Evolutionary conservation across 306 rosid genomes (phyloP).

Genomic region (Canavalia ensiformis): DNA sequence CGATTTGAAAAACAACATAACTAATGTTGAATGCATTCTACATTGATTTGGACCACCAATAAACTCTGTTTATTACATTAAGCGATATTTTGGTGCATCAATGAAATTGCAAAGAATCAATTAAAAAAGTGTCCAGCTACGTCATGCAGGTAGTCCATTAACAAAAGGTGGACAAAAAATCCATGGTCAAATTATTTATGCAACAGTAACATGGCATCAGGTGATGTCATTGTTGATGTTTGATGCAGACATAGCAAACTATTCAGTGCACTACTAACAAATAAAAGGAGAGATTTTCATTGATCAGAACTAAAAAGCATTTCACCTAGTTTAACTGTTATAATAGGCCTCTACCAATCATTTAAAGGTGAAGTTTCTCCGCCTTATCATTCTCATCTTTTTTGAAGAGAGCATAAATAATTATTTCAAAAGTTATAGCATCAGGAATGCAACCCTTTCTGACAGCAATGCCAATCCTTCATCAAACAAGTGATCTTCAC

Average conservation of each 20-base stretch:
- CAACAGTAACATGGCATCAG: background rate
- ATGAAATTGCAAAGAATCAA: background rate
- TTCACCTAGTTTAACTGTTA: too few relatives aligned
- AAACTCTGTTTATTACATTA: background rate
- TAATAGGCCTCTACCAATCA: too few relatives aligned
- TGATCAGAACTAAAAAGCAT: too few relatives aligned
- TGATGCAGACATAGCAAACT: too few relatives aligned
- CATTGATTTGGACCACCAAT: background rate
- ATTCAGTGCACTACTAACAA: too few relatives aligned
- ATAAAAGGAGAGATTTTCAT: too few relatives aligned
- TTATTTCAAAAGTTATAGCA: too few relatives aligned
- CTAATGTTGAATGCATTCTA: background rate
- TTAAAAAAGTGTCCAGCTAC: background rate
- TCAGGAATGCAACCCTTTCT: background rate
- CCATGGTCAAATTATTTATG: background rate
- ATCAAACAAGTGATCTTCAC: background rate
- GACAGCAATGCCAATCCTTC: slow-evolving; percentile 18
- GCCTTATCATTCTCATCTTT: background rate
- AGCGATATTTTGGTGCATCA: background rate
- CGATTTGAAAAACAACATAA: background rate
- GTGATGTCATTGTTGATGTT: background rate
- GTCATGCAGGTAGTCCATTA: background rate
- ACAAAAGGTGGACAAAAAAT: background rate
- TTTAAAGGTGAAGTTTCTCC: too few relatives aligned
- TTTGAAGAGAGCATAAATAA: background rate